A percentile compares a stretch with the other conserved stretches of the same genome.
Conservation (phyloP, 331 rosid genomes). For the Quercus tomentella region DNA sequence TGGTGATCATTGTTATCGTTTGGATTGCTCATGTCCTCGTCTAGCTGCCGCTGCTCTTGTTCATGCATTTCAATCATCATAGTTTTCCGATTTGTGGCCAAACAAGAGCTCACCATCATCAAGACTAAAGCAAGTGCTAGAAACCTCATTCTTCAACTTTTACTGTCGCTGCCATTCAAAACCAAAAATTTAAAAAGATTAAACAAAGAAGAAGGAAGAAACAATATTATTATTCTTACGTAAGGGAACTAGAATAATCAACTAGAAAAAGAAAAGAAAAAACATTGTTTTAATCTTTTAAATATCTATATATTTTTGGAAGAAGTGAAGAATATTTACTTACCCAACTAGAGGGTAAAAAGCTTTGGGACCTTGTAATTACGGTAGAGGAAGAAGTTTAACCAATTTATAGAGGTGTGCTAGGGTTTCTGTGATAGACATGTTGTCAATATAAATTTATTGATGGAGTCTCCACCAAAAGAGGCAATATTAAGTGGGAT, state of each 20-base stretch:
- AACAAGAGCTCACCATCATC: constrained; percentile 27
- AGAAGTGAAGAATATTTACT: background rate
- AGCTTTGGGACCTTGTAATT: background rate
- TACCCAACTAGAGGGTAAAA: background rate
- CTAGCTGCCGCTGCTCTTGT: background rate
- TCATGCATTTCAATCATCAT: background rate
- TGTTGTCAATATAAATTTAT: background rate
- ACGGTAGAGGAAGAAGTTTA: background rate
- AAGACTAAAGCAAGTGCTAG: constrained; percentile 10
- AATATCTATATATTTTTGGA: no score
- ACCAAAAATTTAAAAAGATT: background rate
- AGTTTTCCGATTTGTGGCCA: constrained; percentile 7
- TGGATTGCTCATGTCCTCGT: background rate
- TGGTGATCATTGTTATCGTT: background rate
- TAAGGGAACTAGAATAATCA: no score
- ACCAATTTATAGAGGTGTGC: constrained; percentile 21
- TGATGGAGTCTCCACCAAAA: constrained; percentile 30
- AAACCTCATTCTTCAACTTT: constrained; percentile 20
- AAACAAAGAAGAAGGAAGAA: background rate
- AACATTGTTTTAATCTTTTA: no score
- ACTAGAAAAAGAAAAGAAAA: no score
- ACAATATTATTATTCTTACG: no score
- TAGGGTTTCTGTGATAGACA: constrained; percentile 5
- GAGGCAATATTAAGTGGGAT: constrained; percentile 28
- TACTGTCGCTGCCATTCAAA: background rate